Percentiles rank a stretch among this genome's conserved stretches.
phyloP scores from a whole-genome alignment of 2,329 filamentous ascomycete genomes.

The Cercospora sp. region DNA sequence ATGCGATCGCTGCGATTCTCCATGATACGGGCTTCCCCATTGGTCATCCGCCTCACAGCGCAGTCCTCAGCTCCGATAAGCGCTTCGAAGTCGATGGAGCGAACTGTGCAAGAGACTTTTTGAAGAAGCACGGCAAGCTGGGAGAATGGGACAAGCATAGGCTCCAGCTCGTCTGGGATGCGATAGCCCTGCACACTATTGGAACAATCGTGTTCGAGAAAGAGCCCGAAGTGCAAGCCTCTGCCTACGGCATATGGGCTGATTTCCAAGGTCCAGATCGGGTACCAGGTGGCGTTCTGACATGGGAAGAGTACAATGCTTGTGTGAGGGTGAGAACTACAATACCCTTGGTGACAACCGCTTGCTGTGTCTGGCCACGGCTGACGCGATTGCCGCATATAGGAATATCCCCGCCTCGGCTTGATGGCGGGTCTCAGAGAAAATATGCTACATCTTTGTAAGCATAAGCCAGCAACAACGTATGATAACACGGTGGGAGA shows the following conservation, averaged over 20 bases:
- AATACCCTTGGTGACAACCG: neutral
- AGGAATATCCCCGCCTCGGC: conserved; percentile 40
- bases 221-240: conserved; percentile 45
- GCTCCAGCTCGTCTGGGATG: conserved; percentile 52
- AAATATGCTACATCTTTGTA: conserved; percentile 45
- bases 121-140: conserved; percentile 33
- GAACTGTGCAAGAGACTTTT: conserved; percentile 47
- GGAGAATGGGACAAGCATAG: conserved; percentile 44
- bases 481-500: conserved; percentile 41
- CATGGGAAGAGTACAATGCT: conserved; percentile 28
- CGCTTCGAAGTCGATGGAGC: conserved; percentile 56
- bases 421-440: conserved; percentile 42
- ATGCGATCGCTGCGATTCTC: conserved; percentile 32
- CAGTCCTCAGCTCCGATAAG: conserved; percentile 46
- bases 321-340: conserved; percentile 19
- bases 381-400: neutral
- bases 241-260: conserved; percentile 28
- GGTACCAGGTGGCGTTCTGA: conserved; percentile 25
- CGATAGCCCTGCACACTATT: conserved; percentile 51
- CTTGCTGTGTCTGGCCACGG: neutral
- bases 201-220: conserved; percentile 46
- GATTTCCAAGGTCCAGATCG: conserved; percentile 29
- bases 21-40: conserved; percentile 46
- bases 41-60: conserved; percentile 45
- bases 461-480: conserved; percentile 45